phyloP scores from a whole-genome alignment of 2,329 filamentous ascomycete genomes.

The Catunica adiposa region DNA sequence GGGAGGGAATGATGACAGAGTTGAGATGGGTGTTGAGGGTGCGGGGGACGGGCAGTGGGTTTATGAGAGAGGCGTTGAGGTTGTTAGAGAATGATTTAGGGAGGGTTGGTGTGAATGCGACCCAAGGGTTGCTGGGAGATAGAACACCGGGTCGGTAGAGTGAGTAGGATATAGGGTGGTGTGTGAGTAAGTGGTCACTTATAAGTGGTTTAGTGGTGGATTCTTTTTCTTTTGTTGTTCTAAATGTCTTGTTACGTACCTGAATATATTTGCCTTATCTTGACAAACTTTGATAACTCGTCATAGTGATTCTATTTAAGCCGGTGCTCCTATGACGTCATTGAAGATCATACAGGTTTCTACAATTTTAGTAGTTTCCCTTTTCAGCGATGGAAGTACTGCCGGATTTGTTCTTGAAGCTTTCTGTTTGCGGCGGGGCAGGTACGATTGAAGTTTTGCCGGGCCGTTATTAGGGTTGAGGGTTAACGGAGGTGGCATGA shows the following conservation, averaged over 20 bases:
- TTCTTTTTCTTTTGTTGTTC: neutral
- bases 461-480: no score
- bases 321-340: no score
- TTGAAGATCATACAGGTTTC: no score
- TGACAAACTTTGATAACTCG: no score
- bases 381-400: no score
- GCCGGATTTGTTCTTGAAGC: no score
- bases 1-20: slow-evolving; percentile 25
- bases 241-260: neutral
- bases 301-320: no score
- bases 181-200: neutral
- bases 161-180: neutral
- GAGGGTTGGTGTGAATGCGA: slow-evolving; percentile 22
- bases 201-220: neutral
- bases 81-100: slow-evolving; percentile 23
- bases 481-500: no score
- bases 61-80: slow-evolving; percentile 25
- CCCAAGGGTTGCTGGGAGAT: slow-evolving; percentile 22
- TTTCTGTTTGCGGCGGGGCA: no score
- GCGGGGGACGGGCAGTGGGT: slow-evolving; percentile 24
- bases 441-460: no score
- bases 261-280: neutral
- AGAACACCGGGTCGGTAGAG: slow-evolving; percentile 21
- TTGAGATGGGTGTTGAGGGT: slow-evolving; percentile 28
- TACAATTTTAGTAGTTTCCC: no score